A percentile compares a stretch with the other conserved stretches of the same genome.
These are phyloP conservation scores for Fusarium protoensiforme DNA, from an alignment of 2,329 filamentous ascomycete genomes.

Conservation along the genomic window DNA sequence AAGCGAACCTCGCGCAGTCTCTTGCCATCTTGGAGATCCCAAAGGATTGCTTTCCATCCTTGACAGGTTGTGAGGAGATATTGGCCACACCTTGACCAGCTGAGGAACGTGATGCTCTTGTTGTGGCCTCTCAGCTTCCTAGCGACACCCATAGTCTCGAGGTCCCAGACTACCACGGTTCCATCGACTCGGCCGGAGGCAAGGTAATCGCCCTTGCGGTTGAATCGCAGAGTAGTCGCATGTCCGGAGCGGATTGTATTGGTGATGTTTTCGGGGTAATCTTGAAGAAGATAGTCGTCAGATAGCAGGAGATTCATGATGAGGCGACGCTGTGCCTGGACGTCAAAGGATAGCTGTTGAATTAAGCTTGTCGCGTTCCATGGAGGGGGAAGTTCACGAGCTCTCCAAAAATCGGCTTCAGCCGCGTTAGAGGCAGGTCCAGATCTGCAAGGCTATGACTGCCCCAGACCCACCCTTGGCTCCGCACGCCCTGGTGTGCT, in stretches of 20 bases:
- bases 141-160: constrained; percentile 96
- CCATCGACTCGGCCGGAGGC: constrained; percentile 95
- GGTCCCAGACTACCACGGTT: constrained; percentile 94
- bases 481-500: constrained; percentile 20
- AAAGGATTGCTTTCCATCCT: constrained; percentile 96
- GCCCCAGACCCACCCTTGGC: not conserved
- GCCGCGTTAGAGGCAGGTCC: constrained; percentile 36
- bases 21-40: constrained; percentile 81
- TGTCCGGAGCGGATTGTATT: constrained; percentile 83
- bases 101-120: constrained; percentile 91
- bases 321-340: not conserved
- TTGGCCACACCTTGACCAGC: constrained; percentile 92
- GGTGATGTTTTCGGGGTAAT: constrained; percentile 91
- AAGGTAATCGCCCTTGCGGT: constrained; percentile 91
- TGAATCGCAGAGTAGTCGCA: constrained; percentile 82
- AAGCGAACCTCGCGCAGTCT: constrained; percentile 88
- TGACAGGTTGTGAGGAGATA: constrained; percentile 94
- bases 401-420: constrained; percentile 37
- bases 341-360: constrained; percentile 1
- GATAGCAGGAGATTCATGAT: constrained; percentile 70
- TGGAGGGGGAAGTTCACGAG: constrained; percentile 31
- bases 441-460: constrained; percentile 49
- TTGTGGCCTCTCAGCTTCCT: constrained; percentile 94
- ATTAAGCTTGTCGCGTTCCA: constrained; percentile 29
- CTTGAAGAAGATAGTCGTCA: constrained; percentile 74